Evolutionary conservation across 345 rosid species (phyloP).

Genomic region (Hibiscus tridactylites): DNA sequence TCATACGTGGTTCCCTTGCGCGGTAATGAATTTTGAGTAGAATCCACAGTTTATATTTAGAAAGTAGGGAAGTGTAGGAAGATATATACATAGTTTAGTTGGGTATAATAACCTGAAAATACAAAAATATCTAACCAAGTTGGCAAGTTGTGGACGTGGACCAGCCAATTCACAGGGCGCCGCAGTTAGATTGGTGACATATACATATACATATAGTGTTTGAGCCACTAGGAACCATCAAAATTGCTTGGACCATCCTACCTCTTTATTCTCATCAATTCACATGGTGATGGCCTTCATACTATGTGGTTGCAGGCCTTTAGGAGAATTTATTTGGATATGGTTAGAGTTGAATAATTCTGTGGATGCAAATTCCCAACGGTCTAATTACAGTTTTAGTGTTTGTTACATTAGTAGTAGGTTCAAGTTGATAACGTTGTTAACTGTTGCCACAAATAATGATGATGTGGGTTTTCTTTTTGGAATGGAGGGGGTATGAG

Average conservation of each 20-base stretch:
- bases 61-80: too few species aligned
- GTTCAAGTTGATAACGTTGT: too few species aligned
- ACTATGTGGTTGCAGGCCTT: background rate
- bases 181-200: constrained; percentile 6
- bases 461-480: too few species aligned
- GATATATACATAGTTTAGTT: background rate
- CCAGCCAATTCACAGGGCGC: constrained; percentile 7
- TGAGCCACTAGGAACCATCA: constrained; percentile 4
- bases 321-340: background rate
- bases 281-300: background rate
- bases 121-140: constrained; percentile 5
- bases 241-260: constrained; percentile 5
- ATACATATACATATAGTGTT: background rate
- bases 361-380: background rate
- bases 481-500: too few species aligned
- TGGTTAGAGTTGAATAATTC: background rate
- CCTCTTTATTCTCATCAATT: background rate
- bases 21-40: too few species aligned
- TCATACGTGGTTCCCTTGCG: too few species aligned
- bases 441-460: too few species aligned
- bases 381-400: too few species aligned
- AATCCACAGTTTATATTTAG: too few species aligned
- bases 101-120: background rate
- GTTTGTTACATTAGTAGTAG: too few species aligned
- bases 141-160: constrained; percentile 11